A percentile compares a stretch with the other conserved stretches of the same genome.
Evolutionary conservation across 352 stramenopile species (phyloP).

Genomic region (Pythium coloratum): DNA sequence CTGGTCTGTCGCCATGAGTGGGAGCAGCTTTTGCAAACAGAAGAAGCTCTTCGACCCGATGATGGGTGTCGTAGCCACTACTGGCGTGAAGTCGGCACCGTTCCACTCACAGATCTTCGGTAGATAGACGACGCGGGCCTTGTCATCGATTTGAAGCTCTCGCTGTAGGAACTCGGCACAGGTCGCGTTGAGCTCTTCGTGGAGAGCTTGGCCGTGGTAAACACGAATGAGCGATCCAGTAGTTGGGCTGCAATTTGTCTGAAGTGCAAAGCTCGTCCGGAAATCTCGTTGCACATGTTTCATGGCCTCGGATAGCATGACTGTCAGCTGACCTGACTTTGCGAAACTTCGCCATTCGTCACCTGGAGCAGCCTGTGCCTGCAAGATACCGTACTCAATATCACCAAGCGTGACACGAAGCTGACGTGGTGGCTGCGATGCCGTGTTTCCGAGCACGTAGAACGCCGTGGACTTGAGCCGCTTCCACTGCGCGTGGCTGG

Average conservation of each 20-base stretch:
- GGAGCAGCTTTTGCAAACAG: slow-evolving; percentile 64
- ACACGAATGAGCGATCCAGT: slow-evolving; percentile 47
- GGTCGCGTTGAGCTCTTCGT: slow-evolving; percentile 74
- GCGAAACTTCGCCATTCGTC: slow-evolving; percentile 17
- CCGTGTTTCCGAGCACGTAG: slow-evolving; percentile 38
- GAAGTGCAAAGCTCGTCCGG: slow-evolving; percentile 84
- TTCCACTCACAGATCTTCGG: slow-evolving; percentile 67
- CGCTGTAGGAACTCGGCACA: slow-evolving; percentile 44
- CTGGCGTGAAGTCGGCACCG: slow-evolving; percentile 23
- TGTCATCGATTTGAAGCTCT: slow-evolving; percentile 43
- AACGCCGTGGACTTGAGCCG: slow-evolving; percentile 55
- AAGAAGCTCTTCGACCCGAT: slow-evolving; percentile 51
- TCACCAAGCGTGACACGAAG: slow-evolving; percentile 67
- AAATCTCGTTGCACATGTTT: slow-evolving; percentile 51
- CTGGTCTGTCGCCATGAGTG: slow-evolving; percentile 54
- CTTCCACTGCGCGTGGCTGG: slow-evolving; percentile 74
- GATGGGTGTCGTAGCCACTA: background rate
- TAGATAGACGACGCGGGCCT: slow-evolving; percentile 46
- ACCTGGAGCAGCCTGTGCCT: slow-evolving; percentile 17
- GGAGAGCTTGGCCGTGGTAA: slow-evolving; percentile 57
- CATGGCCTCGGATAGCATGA: slow-evolving; percentile 30
- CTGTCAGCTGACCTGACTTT: slow-evolving; percentile 22
- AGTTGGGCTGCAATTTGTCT: slow-evolving; percentile 55
- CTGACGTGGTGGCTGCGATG: slow-evolving; percentile 1
- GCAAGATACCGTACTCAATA: slow-evolving; percentile 87